Evolutionary conservation across 2,329 filamentous ascomycete species (phyloP), one percentile per base, ranked within the genome.

Genomic region (Zymoseptoria crescenta): DNA sequence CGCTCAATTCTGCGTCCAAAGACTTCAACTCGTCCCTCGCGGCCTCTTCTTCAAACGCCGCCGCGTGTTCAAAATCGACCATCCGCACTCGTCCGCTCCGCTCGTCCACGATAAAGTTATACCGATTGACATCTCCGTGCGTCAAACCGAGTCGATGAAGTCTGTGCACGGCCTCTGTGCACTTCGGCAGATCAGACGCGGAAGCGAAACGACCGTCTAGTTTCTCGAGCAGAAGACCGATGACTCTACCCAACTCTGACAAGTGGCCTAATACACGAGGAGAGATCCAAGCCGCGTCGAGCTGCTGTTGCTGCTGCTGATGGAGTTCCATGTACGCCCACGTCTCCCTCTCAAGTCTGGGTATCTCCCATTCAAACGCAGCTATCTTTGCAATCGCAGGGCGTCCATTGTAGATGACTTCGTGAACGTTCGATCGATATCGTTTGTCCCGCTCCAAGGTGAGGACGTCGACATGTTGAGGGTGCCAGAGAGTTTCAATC

Each of bases 311-410:
- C 29, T 54, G 56, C 6, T 58, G 29, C 60, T 64, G 24, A 64
- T 64, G 51, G 20, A 61, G 29, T 27, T 61, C 56, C 35, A 54
- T 56, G 52, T 72, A 73, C 57, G 64, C 67, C 62, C 65, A 65
- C 21, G 68, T 72, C 61, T 74, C 72, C 27, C 62, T 61, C 63
- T 73, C 69, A 54, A 74, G 70, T 49, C 62, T 65, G 60, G 66
- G 70, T 7, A 74, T 20, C 61, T 73, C 69, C 71, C 68, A 73
- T 56, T 70, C 65, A 48, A 73, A 74, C 56, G 70, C 69, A 56
- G 55, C 55, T 8, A 56, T 51, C 45, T 56, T 56, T 8, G 20
- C 21, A 24, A 75, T 67, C 21, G 57, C 54, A 21, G 57, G 57
- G 21, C 20, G 19, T 10, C 55, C 55, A 21, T 57, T 56, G 45